A percentile compares a stretch with the other conserved stretches of the same genome.
These are phyloP conservation scores for Akanthomyces uredinophilus DNA, from an alignment of 2,329 filamentous ascomycete species.

Conservation along the genomic window DNA sequence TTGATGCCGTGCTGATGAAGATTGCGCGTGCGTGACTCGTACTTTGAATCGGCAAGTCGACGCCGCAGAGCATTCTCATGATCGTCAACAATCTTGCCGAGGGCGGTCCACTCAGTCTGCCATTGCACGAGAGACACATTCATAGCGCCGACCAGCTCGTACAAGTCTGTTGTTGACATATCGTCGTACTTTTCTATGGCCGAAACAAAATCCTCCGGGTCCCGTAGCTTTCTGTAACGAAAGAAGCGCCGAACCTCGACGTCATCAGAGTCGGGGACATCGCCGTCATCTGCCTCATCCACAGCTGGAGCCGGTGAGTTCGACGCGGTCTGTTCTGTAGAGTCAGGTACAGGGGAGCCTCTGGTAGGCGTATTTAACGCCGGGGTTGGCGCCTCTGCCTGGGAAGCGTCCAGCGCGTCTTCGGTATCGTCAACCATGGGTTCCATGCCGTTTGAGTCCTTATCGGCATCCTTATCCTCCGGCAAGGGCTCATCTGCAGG, in stretches of 20 bases:
- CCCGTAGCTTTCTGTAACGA: constrained; percentile 45
- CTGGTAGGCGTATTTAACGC: constrained; percentile 34
- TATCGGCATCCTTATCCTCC: constrained; percentile 22
- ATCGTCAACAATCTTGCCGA: constrained; percentile 49
- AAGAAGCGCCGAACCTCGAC: constrained; percentile 30
- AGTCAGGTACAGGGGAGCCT: constrained; percentile 36
- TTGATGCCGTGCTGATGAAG: constrained; percentile 36
- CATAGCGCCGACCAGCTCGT: constrained; percentile 38
- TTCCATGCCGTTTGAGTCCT: constrained; percentile 25
- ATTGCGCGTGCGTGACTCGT: constrained; percentile 41
- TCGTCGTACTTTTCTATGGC: constrained; percentile 47
- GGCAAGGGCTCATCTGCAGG: constrained; percentile 26
- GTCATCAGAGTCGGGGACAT: constrained; percentile 32
- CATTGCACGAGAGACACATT: constrained; percentile 44
- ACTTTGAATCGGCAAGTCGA: constrained; percentile 42
- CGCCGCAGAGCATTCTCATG: constrained; percentile 53
- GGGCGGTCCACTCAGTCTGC: constrained; percentile 49
- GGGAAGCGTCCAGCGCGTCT: constrained; percentile 22
- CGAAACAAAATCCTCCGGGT: constrained; percentile 44
- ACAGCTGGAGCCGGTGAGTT: constrained; percentile 33
- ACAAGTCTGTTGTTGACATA: constrained; percentile 43
- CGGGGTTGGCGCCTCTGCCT: constrained; percentile 30
- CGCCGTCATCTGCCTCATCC: constrained; percentile 33
- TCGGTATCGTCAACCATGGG: constrained; percentile 14
- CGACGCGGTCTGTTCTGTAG: constrained; percentile 32